Evolutionary conservation across 192 early-diverging fungal species (phyloP).

Genomic region (Linnemannia exigua): DNA sequence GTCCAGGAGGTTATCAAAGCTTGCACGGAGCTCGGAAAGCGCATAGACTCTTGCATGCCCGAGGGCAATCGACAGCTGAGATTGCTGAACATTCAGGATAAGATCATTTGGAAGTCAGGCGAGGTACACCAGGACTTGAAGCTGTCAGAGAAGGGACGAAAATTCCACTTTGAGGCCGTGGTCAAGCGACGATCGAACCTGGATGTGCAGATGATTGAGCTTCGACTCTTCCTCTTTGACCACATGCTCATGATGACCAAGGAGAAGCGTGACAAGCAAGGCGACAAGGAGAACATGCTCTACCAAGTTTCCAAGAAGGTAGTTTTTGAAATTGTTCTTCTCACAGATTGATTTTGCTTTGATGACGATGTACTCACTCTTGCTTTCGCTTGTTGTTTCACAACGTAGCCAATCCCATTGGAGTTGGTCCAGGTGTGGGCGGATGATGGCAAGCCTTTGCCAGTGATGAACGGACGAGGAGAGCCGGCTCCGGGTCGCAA

Average conservation of each 20-base stretch:
- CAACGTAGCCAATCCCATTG: conserved; percentile 82
- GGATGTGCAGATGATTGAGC: conserved; percentile 71
- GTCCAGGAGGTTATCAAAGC: conserved; percentile 79
- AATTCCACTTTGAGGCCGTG: conserved; percentile 83
- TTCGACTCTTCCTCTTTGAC: conserved; percentile 91
- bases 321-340: conserved; percentile 3
- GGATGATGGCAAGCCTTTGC: conserved; percentile 58
- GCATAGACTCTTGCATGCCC: conserved; percentile 80
- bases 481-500: conserved; percentile 36
- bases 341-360: not conserved
- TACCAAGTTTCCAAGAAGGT: conserved; percentile 59
- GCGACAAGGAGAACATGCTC: conserved; percentile 64
- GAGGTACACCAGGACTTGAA: conserved; percentile 73
- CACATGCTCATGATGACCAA: conserved; percentile 86
- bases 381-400: conserved; percentile 3
- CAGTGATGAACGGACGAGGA: conserved; percentile 18
- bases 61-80: conserved; percentile 51
- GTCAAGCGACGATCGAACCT: conserved; percentile 75
- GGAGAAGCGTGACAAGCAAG: conserved; percentile 69
- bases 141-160: conserved; percentile 75
- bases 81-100: conserved; percentile 39
- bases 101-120: conserved; percentile 40
- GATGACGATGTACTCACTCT: not conserved
- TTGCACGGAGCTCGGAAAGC: conserved; percentile 78
- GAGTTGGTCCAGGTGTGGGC: conserved; percentile 75